Percentiles rank a stretch among this genome's conserved stretches.
These are phyloP conservation scores for Magnolia changhungtana DNA, from an alignment of 164 flowering plant genomes.

Conservation along the genomic window DNA sequence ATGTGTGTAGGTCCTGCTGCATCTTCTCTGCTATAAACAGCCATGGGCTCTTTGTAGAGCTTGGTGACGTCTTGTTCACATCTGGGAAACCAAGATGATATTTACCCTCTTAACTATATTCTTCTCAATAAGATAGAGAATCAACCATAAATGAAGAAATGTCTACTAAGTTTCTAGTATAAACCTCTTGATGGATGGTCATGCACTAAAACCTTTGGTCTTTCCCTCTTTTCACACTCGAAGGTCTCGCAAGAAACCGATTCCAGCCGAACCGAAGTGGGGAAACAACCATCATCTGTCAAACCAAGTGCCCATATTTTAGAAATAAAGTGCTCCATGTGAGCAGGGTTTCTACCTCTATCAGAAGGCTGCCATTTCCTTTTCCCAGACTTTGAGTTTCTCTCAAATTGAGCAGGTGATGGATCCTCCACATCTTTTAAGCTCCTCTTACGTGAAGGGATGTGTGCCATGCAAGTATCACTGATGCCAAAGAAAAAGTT, in stretches of 20 bases:
- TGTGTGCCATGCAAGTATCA: slow-evolving; percentile 36
- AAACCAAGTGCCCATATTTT: slow-evolving; percentile 35
- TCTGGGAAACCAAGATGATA: slow-evolving; percentile 14
- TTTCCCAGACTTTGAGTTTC: slow-evolving; percentile 15
- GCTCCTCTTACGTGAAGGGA: slow-evolving; percentile 56
- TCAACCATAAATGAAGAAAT: background rate
- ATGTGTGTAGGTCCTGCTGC: slow-evolving; percentile 23
- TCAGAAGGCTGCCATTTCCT: slow-evolving; percentile 12
- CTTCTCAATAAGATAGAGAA: background rate
- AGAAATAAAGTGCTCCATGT: slow-evolving; percentile 23
- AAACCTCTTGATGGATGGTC: slow-evolving; percentile 23
- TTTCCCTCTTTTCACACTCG: slow-evolving; percentile 28
- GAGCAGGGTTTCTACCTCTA: slow-evolving; percentile 20
- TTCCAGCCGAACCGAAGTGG: slow-evolving; percentile 28
- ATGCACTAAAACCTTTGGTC: slow-evolving; percentile 28
- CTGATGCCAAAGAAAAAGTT: background rate
- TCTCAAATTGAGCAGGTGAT: slow-evolving; percentile 17
- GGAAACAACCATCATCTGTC: slow-evolving; percentile 24
- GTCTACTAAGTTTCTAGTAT: background rate
- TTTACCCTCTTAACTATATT: background rate
- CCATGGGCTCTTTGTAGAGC: slow-evolving; percentile 24
- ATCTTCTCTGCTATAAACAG: slow-evolving; percentile 28
- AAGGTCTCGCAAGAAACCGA: slow-evolving; percentile 28
- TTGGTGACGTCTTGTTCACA: slow-evolving; percentile 8
- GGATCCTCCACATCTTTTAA: slow-evolving; percentile 13